A percentile compares a stretch with the other conserved stretches of the same genome.
These are phyloP conservation scores for Barnettozyma sucrosica DNA, from an alignment of 805 yeast species.

Conservation along the genomic window DNA sequence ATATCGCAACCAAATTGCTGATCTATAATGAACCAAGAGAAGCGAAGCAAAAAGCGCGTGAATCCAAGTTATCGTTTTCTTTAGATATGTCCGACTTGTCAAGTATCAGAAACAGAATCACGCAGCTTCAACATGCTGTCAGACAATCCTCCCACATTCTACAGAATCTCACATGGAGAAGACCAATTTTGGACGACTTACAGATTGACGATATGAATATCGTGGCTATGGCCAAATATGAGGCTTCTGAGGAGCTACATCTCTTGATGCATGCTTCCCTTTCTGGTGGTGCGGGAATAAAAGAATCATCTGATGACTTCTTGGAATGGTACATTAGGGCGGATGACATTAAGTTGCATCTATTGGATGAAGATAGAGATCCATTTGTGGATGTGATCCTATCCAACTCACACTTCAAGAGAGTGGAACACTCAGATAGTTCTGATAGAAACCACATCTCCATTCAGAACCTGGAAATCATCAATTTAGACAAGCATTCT, in stretches of 20 bases:
- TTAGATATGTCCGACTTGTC: slow-evolving; percentile 61
- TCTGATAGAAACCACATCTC: slow-evolving; percentile 57
- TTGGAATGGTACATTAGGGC: slow-evolving; percentile 61
- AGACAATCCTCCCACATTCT: slow-evolving; percentile 36
- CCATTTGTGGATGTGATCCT: slow-evolving; percentile 71
- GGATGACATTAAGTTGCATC: slow-evolving; percentile 65
- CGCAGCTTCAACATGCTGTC: slow-evolving; percentile 43
- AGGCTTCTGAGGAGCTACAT: slow-evolving; percentile 37
- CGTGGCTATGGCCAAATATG: slow-evolving; percentile 32
- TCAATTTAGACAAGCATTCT: slow-evolving; percentile 53
- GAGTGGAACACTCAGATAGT: slow-evolving; percentile 61
- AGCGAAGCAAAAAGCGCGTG: slow-evolving; percentile 47
- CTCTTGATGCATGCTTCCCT: slow-evolving; percentile 40
- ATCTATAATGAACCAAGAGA: slow-evolving; percentile 71
- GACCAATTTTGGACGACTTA: slow-evolving; percentile 43
- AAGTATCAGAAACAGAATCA: slow-evolving; percentile 43
- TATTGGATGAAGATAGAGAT: slow-evolving; percentile 50
- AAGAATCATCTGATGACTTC: slow-evolving; percentile 29
- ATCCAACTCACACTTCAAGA: slow-evolving; percentile 51
- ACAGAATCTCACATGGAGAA: slow-evolving; percentile 44
- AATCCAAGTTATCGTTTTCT: slow-evolving; percentile 62
- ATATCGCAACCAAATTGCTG: slow-evolving; percentile 56
- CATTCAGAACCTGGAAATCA: slow-evolving; percentile 60
- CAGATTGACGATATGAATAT: slow-evolving; percentile 39
- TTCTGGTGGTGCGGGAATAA: slow-evolving; percentile 26